These are phyloP conservation scores for Alternaria sp. DNA, from an alignment of 2,329 filamentous ascomycete species.

Conservation along the genomic window DNA sequence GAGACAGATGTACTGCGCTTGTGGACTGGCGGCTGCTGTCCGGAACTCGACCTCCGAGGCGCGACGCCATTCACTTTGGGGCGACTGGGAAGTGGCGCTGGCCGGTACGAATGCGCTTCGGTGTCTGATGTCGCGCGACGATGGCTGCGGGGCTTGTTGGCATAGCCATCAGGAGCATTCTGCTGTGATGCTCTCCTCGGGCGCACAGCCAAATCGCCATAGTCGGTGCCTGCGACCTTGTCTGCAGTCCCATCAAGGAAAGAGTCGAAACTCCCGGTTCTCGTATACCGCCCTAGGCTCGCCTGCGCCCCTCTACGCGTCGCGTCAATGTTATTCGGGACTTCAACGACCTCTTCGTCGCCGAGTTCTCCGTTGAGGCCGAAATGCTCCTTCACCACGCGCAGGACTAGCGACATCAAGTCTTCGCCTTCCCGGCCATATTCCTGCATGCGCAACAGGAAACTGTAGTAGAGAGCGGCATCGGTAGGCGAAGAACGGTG, in stretches of 20 bases:
- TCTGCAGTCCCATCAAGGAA: conserved; percentile 64
- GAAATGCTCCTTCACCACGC: conserved; percentile 62
- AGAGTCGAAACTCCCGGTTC: conserved; percentile 65
- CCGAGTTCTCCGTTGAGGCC: conserved; percentile 69
- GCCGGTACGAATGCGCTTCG: conserved; percentile 28
- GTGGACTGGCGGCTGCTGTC: conserved; percentile 23
- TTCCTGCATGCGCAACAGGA: conserved; percentile 73
- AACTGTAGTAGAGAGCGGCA: conserved; percentile 76
- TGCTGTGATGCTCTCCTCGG: conserved; percentile 25
- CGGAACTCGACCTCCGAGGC: conserved; percentile 25
- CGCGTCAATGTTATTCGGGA: conserved; percentile 39
- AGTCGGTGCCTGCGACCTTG: conserved; percentile 53
- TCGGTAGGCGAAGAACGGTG: conserved; percentile 74
- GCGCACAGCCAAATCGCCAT: conserved; percentile 24
- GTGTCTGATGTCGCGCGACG: conserved; percentile 37
- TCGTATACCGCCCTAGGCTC: conserved; percentile 20
- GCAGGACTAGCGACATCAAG: conserved; percentile 74
- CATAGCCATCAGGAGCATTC: conserved; percentile 10
- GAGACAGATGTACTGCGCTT: conserved; percentile 43
- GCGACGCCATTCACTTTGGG: conserved; percentile 30
- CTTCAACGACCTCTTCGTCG: conserved; percentile 49
- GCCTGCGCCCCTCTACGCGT: conserved; percentile 33
- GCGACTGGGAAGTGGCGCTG: conserved; percentile 33
- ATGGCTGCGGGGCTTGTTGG: conserved; percentile 7
- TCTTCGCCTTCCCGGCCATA: conserved; percentile 27